Base-by-base conservation (phyloP, 1,284 basidiomycete genomes). In the Stygiomarasmius scandens region DNA sequence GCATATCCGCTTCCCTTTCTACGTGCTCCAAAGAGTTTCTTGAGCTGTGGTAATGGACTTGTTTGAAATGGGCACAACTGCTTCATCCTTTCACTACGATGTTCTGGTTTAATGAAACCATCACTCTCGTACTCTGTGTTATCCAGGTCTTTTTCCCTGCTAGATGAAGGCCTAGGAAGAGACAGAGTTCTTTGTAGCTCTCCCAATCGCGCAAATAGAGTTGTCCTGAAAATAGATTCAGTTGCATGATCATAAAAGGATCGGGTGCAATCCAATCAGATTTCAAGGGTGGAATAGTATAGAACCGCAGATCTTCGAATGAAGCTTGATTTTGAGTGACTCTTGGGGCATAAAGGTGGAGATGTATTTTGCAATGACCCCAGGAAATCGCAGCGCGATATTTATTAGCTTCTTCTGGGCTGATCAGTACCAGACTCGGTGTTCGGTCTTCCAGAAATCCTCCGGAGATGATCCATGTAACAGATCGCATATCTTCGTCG, bases 261-360 rank as follows among this genome's bases (percentile, higher is more conserved):
- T 67, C 43, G n/a, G 41, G 59, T 4, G 67, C 43, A 16, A 41
- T 60, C 51, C 48, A 49, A 19, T 16, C 29, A 0, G 63, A 61
- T 16, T 23, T 10, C 0, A 71, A 54, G 1, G 67, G 45, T 0
- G 77, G 75, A 25, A 74, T 62, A 22, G 32, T 65, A 63, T 72
- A 74, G 49, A 76, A 69, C 0, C 23, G 54, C 23, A 79, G 71
- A 50, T 78, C 69, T 48, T 81, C 77, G 54, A 75, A 76, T 8
- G 75, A 63, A 16, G 62, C 62, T 71, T 75, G 77, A 2, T 62
- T 64, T 46, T 70, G 63, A 11, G 65, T 67, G 20, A 72, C 66
- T 1, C 77, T 69, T 1, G 81, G 73, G 0, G 77, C 63, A 58
- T 80, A 83, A 0, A 75, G 36, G 58, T 83, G 79, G 4, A 83